Evolutionary conservation across 495 filamentous ascomycete species (phyloP), one percentile per base, ranked within the genome.

Genomic region (Hyaloscypha variabilis): DNA sequence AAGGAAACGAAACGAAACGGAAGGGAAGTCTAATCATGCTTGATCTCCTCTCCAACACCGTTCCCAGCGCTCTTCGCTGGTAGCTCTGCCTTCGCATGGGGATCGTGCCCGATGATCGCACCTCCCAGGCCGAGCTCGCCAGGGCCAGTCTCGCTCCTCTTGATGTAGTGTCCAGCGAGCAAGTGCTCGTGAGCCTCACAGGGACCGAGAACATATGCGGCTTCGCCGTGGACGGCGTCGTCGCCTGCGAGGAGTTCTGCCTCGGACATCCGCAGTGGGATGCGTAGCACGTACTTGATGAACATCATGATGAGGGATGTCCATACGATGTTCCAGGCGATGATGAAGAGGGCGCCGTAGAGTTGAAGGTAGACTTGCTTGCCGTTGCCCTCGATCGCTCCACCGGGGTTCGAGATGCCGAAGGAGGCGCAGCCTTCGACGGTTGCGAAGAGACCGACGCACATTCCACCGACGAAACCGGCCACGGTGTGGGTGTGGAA

Each of bases 271-370:
- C 80, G 73, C 60, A 83, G 72, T 4, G 78, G 80, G 25, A 85
- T 77, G 31, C 83, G 79, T 19, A 77, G 64, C 23, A 85, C 83
- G 71, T 82, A 80, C 66, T 84, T 82, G 74, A 86, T 85, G 70
- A 85, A 85, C 14, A 78, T 66, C 71, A 83, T 72, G 63, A 85
- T 83, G 30, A 82, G 62, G 13, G 74, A 74, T 8, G 83, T 86
- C 82, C 82, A 84, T 60, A 86, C 77, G 14, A 82, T 42, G 66
- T 86, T 85, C 75, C 79, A 81, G 28, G 80, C 83, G 58, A 86
- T 79, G 66, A 86, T 75, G 75, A 86, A 86, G 13, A 78, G 68
- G 3, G 79, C 82, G 58, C 83, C 82, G 58, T 62, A 62, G 34
- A 79, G 82, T 66, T 86, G 83, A 30, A 80, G 65, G 67, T 81